These are phyloP conservation scores for Coemansia furcata DNA, from an alignment of 192 early-diverging fungal genomes.

Conservation along the genomic window DNA sequence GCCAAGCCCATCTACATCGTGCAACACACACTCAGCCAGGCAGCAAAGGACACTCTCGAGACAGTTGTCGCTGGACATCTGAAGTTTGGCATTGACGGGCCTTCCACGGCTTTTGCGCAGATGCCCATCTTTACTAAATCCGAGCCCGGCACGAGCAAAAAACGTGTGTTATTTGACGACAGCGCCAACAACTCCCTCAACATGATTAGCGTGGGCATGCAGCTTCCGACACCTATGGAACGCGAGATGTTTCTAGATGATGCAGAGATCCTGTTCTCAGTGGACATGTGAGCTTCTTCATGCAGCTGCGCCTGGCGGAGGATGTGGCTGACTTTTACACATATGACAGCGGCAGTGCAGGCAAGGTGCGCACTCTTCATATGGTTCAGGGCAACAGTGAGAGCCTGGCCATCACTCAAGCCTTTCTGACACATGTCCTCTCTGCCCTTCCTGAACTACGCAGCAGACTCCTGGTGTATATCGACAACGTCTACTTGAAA, in stretches of 20 bases:
- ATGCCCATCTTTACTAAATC: too few relatives aligned
- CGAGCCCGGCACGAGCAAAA: neutral
- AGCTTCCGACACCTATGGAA: constrained; percentile 4
- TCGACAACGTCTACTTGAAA: constrained; percentile 41
- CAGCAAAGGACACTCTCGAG: too few relatives aligned
- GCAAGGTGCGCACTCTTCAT: neutral
- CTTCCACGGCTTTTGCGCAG: too few relatives aligned
- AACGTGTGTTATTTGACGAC: constrained; percentile 25
- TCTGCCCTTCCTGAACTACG: neutral
- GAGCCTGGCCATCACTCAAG: constrained; percentile 13
- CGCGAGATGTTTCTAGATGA: neutral
- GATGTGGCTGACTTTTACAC: constrained; percentile 15
- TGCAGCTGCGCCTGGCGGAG: too few relatives aligned
- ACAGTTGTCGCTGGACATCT: too few relatives aligned
- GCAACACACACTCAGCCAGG: too few relatives aligned
- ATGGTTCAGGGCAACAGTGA: constrained; percentile 29
- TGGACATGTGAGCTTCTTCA: too few relatives aligned
- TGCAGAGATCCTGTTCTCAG: too few relatives aligned
- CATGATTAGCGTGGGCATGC: constrained; percentile 19
- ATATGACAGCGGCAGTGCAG: neutral
- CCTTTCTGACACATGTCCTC: constrained; percentile 8
- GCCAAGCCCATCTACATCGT: too few relatives aligned
- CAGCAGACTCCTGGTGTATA: constrained; percentile 20
- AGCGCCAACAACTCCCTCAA: constrained; percentile 15
- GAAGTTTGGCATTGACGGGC: too few relatives aligned